Evolutionary conservation across 2,329 filamentous ascomycete genomes (phyloP), one percentile per base, ranked within the genome.

Genomic region (Myriosclerotinia curreyana): DNA sequence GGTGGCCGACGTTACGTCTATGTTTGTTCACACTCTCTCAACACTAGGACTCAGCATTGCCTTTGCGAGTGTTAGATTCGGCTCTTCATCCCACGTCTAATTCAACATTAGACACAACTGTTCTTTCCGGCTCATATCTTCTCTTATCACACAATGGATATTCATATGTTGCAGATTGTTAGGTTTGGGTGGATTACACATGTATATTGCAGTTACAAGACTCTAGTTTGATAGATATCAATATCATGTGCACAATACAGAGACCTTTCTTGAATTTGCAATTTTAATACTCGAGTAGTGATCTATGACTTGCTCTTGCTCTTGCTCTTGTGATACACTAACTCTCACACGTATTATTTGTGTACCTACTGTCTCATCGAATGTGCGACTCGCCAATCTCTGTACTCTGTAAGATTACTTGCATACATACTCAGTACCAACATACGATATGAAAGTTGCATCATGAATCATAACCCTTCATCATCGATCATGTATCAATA

Each of bases 61-160:
- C 60, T 54, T 38, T 62, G 36, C 40, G 20, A 25, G 50, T 44
- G n/a, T 40, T 36, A 20, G n/a, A 38, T 36, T 44, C 50, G 22
- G 17, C 42, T 22, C 20, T 46, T 44, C 20, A 25, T n/a, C 15
- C 28, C 15, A 40, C 6, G 60, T 55, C 50, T 20, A 34, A 62
- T 62, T 46, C 60, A 62, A 62, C 60, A 62, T 62, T 28, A 2
- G 40, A 48, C 20, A n/a, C 22, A 6, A n/a, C n/a, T 17, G 20
- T 48, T 59, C 55, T 48, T 25, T 59, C 14, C 8, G 22, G 22
- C 46, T 49, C 46, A 49, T 49, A 5, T 15, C 46, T 7, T 15
- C 22, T 49, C 46, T 28, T 48, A 36, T 58, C 15, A 48, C 25
- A 48, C 55, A 48, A 48, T 38, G 42, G 55, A 8, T 49, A 36